Base-by-base conservation (phyloP, 2,329 filamentous ascomycete species). In the Aulographum hederae region DNA sequence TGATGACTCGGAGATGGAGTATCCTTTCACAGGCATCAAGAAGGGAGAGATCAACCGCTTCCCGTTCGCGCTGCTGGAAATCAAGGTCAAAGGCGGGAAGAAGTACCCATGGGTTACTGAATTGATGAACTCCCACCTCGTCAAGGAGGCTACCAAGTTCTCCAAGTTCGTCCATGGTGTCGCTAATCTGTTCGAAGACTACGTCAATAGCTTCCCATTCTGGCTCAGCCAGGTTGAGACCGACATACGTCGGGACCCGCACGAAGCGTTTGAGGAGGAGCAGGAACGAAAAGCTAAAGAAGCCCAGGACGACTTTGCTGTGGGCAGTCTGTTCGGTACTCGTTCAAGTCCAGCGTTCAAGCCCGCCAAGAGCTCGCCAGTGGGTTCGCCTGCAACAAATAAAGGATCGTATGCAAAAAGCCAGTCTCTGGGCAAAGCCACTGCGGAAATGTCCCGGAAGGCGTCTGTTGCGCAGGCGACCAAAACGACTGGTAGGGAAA, bases 151-250 rank as follows among this genome's bases (percentile, higher is more conserved):
- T 0, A 81, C 85, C 2, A 73, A 78, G 31, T 98, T 98, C 58
- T 94, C 84, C 45, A 98, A 98, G 53, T 98, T 95, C 44, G 78
- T 92, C 2, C 86, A 98, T 45, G 89, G 89, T 38, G 75, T 91
- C 4, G 85, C 86, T 5, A 75, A 77, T 25, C 65, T 98, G 2
- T 95, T 95, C 43, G 89, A 95, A 46, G 60, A 98, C 53, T 73
- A 93, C 46, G 85, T 98, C 52, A 95, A 95, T 57, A 85, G 73
- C 39, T 73, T 95, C 46, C 89, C 89, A 11, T 94, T 95, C 60
- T 98, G 89, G 89, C 68, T 95, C 20, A 77, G 77, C 44, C 79
- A 92, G 39, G 65, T 95, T 27, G 86, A 94, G 48, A 80, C 71
- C 19, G 89, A 98, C 48, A 98, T 98, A 47, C 76, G 86, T 42